Evolutionary conservation across 2,329 filamentous ascomycete genomes (phyloP).

Genomic region (Penicillium sp.): DNA sequence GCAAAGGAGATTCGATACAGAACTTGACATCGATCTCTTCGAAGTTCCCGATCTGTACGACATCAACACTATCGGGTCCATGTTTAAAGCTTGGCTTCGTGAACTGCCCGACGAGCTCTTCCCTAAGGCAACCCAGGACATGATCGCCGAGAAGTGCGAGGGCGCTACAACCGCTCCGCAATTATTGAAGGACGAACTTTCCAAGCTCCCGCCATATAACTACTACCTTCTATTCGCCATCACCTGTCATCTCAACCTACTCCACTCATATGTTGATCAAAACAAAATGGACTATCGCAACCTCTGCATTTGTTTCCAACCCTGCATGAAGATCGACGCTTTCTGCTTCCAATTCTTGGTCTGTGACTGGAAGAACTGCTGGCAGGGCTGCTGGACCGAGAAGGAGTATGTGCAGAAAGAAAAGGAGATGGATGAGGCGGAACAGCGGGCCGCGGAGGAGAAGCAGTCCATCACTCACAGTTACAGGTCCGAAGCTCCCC

Average conservation of each 20-base stretch:
- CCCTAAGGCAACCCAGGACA: conserved; percentile 79
- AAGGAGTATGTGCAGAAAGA: conserved; percentile 72
- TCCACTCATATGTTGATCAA: conserved; percentile 88
- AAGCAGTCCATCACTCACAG: conserved; percentile 24
- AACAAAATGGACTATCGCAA: conserved; percentile 99
- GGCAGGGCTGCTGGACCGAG: conserved; percentile 94
- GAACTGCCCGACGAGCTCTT: conserved; percentile 94
- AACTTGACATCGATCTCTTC: conserved; percentile 88
- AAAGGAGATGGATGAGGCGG: conserved; percentile 42
- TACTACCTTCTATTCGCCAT: conserved; percentile 98
- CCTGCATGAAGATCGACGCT: conserved; percentile 92
- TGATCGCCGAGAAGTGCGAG: conserved; percentile 77
- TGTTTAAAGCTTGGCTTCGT: conserved; percentile 95
- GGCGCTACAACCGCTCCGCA: conserved; percentile 81
- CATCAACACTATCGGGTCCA: conserved; percentile 93
- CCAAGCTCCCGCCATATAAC: conserved; percentile 92
- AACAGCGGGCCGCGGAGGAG: conserved; percentile 29
- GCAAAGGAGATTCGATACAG: conserved; percentile 88
- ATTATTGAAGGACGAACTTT: conserved; percentile 86
- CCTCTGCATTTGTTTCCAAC: conserved; percentile 94
- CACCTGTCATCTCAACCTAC: conserved; percentile 89
- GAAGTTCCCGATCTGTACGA: conserved; percentile 87
- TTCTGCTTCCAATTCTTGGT: conserved; percentile 96
- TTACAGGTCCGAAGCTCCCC: conserved; percentile 17
- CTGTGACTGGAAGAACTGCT: conserved; percentile 93